Conservation (phyloP, 768 basidiomycete species). For the Kwoniella dendrophila region DNA sequence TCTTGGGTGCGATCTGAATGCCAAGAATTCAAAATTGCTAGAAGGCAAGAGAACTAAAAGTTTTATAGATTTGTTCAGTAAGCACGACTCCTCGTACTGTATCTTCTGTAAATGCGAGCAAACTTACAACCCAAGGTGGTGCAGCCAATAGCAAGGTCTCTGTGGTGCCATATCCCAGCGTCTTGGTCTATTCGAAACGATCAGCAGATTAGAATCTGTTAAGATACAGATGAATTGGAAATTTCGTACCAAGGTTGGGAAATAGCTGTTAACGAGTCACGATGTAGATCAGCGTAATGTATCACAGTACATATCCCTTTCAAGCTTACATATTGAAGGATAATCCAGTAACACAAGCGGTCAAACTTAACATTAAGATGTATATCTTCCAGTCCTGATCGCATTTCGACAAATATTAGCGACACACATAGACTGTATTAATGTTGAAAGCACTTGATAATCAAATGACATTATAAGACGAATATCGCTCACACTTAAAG, state of each 20-base stretch:
- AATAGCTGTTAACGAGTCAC: slow-evolving; percentile 16
- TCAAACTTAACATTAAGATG: slow-evolving; percentile 39
- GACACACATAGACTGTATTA: not conserved
- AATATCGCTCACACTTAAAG: slow-evolving; percentile 25
- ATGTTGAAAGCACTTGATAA: too few species aligned
- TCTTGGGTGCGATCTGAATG: slow-evolving; percentile 73
- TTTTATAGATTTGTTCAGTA: not conserved
- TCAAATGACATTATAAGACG: not conserved
- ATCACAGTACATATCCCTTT: not conserved
- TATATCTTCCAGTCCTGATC: slow-evolving; percentile 40
- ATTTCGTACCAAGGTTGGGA: slow-evolving; percentile 35
- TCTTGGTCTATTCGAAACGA: slow-evolving; percentile 23
- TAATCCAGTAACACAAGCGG: slow-evolving; percentile 35
- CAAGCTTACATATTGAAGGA: slow-evolving; percentile 36
- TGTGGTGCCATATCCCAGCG: slow-evolving; percentile 42
- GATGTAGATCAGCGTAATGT: not conserved
- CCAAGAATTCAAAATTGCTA: slow-evolving; percentile 60
- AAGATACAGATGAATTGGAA: not conserved
- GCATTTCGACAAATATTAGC: not conserved
- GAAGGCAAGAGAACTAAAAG: slow-evolving; percentile 33
- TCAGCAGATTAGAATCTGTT: not conserved
- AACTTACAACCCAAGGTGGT: slow-evolving; percentile 45
- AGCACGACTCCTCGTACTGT: too few species aligned
- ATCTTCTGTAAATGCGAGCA: not conserved
- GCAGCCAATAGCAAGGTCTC: slow-evolving; percentile 44